phyloP scores from a whole-genome alignment of 495 filamentous ascomycete species.

The Jackrogersella multiformis region DNA sequence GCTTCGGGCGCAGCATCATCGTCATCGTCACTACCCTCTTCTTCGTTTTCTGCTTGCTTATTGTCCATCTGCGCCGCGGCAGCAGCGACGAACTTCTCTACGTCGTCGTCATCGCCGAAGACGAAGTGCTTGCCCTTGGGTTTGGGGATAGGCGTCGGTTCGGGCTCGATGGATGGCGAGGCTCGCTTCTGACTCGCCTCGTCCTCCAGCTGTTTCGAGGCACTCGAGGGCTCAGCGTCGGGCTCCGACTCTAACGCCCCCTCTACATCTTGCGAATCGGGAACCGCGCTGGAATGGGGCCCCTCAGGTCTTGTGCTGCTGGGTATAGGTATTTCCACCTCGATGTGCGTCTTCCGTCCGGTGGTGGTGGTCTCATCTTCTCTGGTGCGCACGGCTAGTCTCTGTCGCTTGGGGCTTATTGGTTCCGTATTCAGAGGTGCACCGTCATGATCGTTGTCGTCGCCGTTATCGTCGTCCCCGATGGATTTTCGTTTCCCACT shows the following conservation, averaged over 20 bases:
- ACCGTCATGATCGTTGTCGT: not conserved
- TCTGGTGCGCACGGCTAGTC: constrained; percentile 35
- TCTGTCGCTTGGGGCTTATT: constrained; percentile 27
- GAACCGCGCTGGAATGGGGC: constrained; percentile 8
- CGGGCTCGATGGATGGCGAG: constrained; percentile 25
- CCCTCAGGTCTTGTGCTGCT: constrained; percentile 19
- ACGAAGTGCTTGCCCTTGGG: constrained; percentile 42
- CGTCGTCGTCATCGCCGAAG: constrained; percentile 48
- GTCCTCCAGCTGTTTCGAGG: constrained; percentile 43
- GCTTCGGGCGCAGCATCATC: constrained; percentile 59
- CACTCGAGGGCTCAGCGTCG: constrained; percentile 32
- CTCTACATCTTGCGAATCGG: constrained; percentile 30
- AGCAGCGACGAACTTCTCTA: constrained; percentile 46
- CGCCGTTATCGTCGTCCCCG: constrained; percentile 1
- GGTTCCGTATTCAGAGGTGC: not conserved
- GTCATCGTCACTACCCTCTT: constrained; percentile 53
- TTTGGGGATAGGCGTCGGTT: constrained; percentile 30
- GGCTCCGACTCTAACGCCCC: constrained; percentile 10
- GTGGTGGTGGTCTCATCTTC: constrained; percentile 31
- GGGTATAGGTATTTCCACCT: constrained; percentile 43
- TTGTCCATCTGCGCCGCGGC: constrained; percentile 26
- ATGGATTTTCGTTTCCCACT: constrained; percentile 30
- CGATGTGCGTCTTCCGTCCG: constrained; percentile 27
- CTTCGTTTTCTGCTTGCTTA: constrained; percentile 24
- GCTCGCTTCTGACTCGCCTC: constrained; percentile 41